These are phyloP conservation scores for Areca catechu DNA, from an alignment of 176 grass and related monocot species.

Conservation along the genomic window DNA sequence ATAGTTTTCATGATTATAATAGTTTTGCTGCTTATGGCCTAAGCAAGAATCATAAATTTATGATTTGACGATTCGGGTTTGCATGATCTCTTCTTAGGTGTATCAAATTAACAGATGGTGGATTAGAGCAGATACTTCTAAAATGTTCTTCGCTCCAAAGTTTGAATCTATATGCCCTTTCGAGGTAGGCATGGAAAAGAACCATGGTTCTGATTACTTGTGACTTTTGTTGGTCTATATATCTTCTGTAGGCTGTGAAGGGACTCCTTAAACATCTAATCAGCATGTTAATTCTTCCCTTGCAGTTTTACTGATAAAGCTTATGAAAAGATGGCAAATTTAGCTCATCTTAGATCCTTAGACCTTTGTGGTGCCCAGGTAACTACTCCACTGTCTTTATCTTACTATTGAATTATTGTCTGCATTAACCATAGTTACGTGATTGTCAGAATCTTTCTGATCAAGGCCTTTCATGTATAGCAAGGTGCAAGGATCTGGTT, in stretches of 20 bases:
- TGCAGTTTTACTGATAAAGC: slow-evolving; percentile 73
- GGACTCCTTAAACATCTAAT: neutral
- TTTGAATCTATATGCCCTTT: slow-evolving; percentile 89
- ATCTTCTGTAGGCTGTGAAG: too few species aligned
- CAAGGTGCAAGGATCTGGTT: slow-evolving; percentile 52
- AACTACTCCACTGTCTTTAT: slow-evolving; percentile 17
- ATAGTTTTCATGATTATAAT: too few species aligned
- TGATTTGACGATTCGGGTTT: too few species aligned
- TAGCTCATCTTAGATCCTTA: slow-evolving; percentile 65
- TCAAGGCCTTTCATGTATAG: slow-evolving; percentile 56
- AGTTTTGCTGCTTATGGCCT: too few species aligned
- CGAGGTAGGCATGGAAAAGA: slow-evolving; percentile 42
- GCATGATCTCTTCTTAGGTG: slow-evolving; percentile 34
- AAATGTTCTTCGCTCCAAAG: slow-evolving; percentile 82
- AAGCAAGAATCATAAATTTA: too few species aligned
- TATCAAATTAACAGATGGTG: slow-evolving; percentile 77
- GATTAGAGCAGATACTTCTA: slow-evolving; percentile 48
- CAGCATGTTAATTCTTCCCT: neutral
- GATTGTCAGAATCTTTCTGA: slow-evolving; percentile 69
- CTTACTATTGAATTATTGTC: neutral
- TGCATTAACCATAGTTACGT: slow-evolving; percentile 9
- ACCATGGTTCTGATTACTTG: too few species aligned
- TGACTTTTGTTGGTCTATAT: too few species aligned
- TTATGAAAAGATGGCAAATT: slow-evolving; percentile 64
- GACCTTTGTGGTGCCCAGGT: slow-evolving; percentile 95